These are phyloP conservation scores for Cladosporium oxysporum DNA, from an alignment of 2,329 filamentous ascomycete genomes.

Conservation along the genomic window DNA sequence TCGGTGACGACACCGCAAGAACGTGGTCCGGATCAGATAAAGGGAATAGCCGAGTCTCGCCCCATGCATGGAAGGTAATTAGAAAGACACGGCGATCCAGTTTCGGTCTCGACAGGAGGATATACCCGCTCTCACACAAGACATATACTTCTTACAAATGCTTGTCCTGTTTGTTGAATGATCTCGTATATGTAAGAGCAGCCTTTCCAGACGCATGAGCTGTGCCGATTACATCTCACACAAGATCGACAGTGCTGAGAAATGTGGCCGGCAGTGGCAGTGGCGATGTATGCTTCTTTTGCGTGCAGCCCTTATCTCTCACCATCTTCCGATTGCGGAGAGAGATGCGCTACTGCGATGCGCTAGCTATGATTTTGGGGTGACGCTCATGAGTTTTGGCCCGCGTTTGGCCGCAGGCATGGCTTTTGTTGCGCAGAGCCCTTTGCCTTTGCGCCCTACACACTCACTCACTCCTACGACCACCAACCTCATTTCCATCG, in stretches of 20 bases:
- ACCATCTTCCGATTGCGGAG: constrained; percentile 15
- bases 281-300: neutral
- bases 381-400: neutral
- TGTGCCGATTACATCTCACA: neutral
- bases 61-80: neutral
- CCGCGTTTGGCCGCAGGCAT: neutral
- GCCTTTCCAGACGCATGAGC: neutral
- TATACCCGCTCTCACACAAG: neutral
- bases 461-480: neutral
- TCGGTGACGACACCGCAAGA: neutral
- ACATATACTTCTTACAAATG: neutral
- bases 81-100: neutral
- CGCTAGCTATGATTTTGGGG: constrained; percentile 3
- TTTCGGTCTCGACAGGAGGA: neutral
- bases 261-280: neutral
- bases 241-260: neutral
- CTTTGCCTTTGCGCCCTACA: neutral
- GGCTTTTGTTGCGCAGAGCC: neutral
- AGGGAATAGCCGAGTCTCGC: neutral
- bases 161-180: neutral
- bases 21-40: neutral
- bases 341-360: constrained; percentile 8
- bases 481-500: neutral
- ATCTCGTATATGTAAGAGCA: neutral
- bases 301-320: constrained; percentile 3